Conservation (phyloP, 306 rosid genomes). For the Ochetophila trinervis region DNA sequence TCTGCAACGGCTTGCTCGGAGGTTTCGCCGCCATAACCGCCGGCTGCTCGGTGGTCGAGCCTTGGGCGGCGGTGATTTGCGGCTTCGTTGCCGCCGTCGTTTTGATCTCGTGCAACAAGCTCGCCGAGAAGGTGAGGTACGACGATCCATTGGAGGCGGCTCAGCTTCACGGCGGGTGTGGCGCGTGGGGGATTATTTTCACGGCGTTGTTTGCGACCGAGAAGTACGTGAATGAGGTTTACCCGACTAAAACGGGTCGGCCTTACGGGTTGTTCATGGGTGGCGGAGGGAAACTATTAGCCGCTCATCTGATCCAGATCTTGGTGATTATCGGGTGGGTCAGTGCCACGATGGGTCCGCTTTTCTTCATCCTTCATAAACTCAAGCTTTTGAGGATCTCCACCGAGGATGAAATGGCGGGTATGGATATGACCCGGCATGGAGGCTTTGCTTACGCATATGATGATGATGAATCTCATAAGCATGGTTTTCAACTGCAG, state of each 20-base stretch:
- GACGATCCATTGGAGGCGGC: slow-evolving; percentile 93
- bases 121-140: slow-evolving; percentile 55
- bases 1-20: slow-evolving; percentile 80
- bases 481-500: slow-evolving; percentile 36
- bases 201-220: slow-evolving; percentile 71
- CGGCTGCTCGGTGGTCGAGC: slow-evolving; percentile 91
- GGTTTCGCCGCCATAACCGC: slow-evolving; percentile 88
- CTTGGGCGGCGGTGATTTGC: slow-evolving; percentile 86
- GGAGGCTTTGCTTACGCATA: slow-evolving; percentile 84
- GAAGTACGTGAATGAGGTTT: slow-evolving; percentile 65
- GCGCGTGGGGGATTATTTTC: slow-evolving; percentile 92
- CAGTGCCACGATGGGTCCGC: slow-evolving; percentile 86
- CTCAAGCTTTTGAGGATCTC: slow-evolving; percentile 69
- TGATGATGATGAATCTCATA: slow-evolving; percentile 37
- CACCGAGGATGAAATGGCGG: slow-evolving; percentile 69
- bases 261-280: slow-evolving; percentile 71
- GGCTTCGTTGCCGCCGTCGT: slow-evolving; percentile 71
- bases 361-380: slow-evolving; percentile 55
- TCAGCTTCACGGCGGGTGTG: slow-evolving; percentile 92
- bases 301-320: slow-evolving; percentile 70
- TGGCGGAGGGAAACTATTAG: slow-evolving; percentile 64
- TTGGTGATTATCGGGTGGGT: slow-evolving; percentile 77
- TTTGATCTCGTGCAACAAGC: slow-evolving; percentile 49
- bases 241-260: slow-evolving; percentile 32
- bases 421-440: slow-evolving; percentile 95